Evolutionary conservation across 768 basidiomycete genomes (phyloP).

Genomic region (Thelephora ganbajun): DNA sequence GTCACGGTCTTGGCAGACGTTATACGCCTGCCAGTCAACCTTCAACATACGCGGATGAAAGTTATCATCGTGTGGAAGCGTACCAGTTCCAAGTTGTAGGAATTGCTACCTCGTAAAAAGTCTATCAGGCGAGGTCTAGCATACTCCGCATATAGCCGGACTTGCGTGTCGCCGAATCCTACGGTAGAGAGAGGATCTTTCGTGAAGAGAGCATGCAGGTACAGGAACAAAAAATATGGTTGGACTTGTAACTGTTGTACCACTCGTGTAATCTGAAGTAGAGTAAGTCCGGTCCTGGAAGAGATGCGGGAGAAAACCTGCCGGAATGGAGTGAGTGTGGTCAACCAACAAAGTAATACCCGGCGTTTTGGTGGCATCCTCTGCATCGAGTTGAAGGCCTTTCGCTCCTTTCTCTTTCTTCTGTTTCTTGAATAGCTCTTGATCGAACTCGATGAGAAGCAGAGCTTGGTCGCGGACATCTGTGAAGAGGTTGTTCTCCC

Average conservation of each 20-base stretch:
- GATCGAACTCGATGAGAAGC: conserved; percentile 87
- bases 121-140: conserved; percentile 70
- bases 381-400: conserved; percentile 25
- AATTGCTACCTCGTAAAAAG: conserved; percentile 81
- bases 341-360: conserved; percentile 86
- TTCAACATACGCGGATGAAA: neutral
- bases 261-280: conserved; percentile 73
- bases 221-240: conserved; percentile 79
- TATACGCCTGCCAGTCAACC: conserved; percentile 49
- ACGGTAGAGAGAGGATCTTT: conserved; percentile 73
- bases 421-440: conserved; percentile 60
- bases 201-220: conserved; percentile 80
- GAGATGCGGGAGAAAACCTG: conserved; percentile 24
- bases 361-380: conserved; percentile 15
- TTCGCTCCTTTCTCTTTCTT: conserved; percentile 14
- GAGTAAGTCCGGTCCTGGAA: neutral
- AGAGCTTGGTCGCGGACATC: conserved; percentile 90
- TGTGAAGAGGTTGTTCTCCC: conserved; percentile 87
- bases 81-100: conserved; percentile 81
- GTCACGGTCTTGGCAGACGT: conserved; percentile 72
- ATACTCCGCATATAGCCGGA: conserved; percentile 86
- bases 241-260: conserved; percentile 71
- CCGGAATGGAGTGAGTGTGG: conserved; percentile 95
- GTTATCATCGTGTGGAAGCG: conserved; percentile 2
- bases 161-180: conserved; percentile 77